Evolutionary conservation across 192 early-diverging fungal genomes (phyloP).

Genomic region (Entomortierella lignicola): DNA sequence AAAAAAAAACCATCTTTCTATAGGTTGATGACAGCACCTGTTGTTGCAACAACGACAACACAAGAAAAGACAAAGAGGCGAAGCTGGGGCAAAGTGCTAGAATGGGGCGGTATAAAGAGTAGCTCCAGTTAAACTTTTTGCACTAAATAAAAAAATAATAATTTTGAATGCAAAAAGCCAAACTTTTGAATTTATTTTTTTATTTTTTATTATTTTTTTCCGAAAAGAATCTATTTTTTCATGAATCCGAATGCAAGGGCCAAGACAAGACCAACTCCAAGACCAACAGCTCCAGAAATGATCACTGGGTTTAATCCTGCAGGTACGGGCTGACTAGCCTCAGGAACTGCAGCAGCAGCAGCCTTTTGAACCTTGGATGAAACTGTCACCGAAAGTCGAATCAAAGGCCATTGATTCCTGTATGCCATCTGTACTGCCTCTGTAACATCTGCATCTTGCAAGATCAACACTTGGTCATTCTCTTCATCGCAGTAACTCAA

Average conservation of each 20-base stretch:
- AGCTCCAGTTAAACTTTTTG: constrained; percentile 22
- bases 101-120: constrained; percentile 53
- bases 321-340: neutral
- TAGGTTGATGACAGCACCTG: constrained; percentile 49
- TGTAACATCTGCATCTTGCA: constrained; percentile 77
- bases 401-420: constrained; percentile 39
- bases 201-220: neutral
- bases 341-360: constrained; percentile 1
- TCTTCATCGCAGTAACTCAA: constrained; percentile 89
- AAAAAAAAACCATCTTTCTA: neutral
- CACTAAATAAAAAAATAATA: no score
- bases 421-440: constrained; percentile 84
- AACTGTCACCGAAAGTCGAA: constrained; percentile 41
- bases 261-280: constrained; percentile 37
- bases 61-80: constrained; percentile 44
- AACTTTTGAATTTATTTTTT: neutral
- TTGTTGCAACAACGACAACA: constrained; percentile 24
- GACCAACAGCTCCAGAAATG: constrained; percentile 36
- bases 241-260: constrained; percentile 38
- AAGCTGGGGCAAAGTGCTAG: constrained; percentile 52
- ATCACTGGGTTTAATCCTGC: constrained; percentile 31
- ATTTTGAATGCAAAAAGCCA: no score
- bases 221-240: constrained; percentile 25
- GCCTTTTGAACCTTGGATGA: constrained; percentile 16
- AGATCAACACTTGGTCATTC: constrained; percentile 81